Evolutionary conservation across 1,284 basidiomycete genomes (phyloP).

Genomic region (Cutaneotrichosporon daszewskae): DNA sequence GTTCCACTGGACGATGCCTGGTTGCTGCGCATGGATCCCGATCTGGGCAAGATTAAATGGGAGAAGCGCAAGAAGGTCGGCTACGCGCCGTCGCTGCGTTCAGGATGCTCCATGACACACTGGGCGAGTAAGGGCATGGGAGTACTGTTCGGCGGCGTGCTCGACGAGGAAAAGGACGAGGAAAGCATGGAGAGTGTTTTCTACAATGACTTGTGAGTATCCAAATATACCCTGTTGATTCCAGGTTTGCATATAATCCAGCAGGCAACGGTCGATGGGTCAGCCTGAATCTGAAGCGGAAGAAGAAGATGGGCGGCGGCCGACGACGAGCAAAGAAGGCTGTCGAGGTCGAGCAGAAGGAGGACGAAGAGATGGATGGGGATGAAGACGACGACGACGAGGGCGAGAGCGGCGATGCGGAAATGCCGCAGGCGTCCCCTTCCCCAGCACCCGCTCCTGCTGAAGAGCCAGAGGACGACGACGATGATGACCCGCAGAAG

Average conservation of each 20-base stretch:
- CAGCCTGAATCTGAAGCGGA: slow-evolving; percentile 59
- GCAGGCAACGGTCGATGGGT: slow-evolving; percentile 74
- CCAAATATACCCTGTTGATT: background rate
- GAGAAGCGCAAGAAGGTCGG: slow-evolving; percentile 73
- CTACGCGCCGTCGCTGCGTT: slow-evolving; percentile 65
- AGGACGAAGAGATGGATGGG: slow-evolving; percentile 28
- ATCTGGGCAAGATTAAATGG: slow-evolving; percentile 67
- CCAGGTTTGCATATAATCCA: slow-evolving; percentile 73
- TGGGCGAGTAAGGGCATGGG: slow-evolving; percentile 58
- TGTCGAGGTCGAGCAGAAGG: slow-evolving; percentile 33
- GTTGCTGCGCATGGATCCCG: slow-evolving; percentile 60
- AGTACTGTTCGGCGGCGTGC: slow-evolving; percentile 84
- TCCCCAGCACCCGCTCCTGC: background rate
- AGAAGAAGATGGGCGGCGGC: slow-evolving; percentile 53
- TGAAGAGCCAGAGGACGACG: slow-evolving; percentile 48
- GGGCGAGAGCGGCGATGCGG: slow-evolving; percentile 13
- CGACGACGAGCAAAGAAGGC: slow-evolving; percentile 25
- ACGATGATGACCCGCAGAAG: slow-evolving; percentile 65
- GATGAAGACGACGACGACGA: slow-evolving; percentile 9
- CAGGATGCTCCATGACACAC: slow-evolving; percentile 43
- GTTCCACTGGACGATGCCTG: slow-evolving; percentile 87
- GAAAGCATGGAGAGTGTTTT: slow-evolving; percentile 79
- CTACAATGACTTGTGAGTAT: slow-evolving; percentile 70
- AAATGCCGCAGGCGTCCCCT: slow-evolving; percentile 6
- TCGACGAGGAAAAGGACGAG: slow-evolving; percentile 80